Evolutionary conservation across 2,329 filamentous ascomycete species (phyloP), one percentile per base, ranked within the genome.

Genomic region (Juglanconis oblonga): DNA sequence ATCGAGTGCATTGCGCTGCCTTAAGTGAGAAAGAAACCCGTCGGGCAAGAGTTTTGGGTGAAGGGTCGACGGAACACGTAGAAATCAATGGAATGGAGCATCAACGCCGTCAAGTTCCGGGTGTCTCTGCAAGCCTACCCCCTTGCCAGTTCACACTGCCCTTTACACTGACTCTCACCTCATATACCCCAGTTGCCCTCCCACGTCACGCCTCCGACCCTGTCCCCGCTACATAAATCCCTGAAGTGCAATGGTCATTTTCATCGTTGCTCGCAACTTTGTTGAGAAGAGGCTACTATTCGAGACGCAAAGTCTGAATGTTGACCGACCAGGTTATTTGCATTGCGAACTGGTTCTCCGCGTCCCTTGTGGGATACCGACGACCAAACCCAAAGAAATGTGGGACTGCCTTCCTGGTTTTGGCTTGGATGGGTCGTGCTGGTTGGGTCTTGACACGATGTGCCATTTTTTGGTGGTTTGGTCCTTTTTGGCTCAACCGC

Each of bases 1-100:
- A 95, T 97, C 72, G 92, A 97, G 82, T 90, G 87, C 73, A 89
- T 95, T 79, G 92, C 92, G 59, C 80, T 89, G 58, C 81, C 87
- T 64, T 87, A 75, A 73, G 53, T 3, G 36, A 13, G 14, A 45
- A 14, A n/a, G 24, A 24, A 1, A 24, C 24, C 24, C 24, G 24
- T 24, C 24, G 24, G 14, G 29, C 5, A 24, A 32, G 13, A 32
- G 10, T 24, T n/a, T 1, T 14, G 32, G 1, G 24, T 24, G 36
- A 33, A 33, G 11, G 14, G 10, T n/a, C 53, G 9, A 35, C n/a
- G 24, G 14, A 38, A 13, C n/a, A 50, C 33, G 29, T 57, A 57
- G 54, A 50, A 42, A 24, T 35, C 29, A 57, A 50, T 33, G 17
- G 32, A 42, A 49, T n/a, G 8, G 10, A 40, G 17, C 17, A 29